These are phyloP conservation scores for Daldinia vernicosa DNA, from an alignment of 495 filamentous ascomycete genomes.

Conservation along the genomic window DNA sequence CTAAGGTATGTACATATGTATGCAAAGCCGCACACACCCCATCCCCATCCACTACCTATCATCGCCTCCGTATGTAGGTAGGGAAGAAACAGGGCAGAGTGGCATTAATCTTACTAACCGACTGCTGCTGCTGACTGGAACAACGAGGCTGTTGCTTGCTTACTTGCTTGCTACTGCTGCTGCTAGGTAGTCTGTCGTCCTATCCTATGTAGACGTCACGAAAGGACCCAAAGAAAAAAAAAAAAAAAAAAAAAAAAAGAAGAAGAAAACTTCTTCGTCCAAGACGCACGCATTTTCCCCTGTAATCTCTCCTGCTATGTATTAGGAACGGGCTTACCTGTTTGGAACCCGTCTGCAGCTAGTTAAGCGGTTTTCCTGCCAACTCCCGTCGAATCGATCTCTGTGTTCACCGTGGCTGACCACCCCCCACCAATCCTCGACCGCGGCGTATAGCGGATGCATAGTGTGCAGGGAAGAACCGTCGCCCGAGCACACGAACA, in stretches of 20 bases:
- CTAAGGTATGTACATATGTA: background rate
- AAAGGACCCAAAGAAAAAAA: background rate
- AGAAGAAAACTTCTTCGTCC: constrained; percentile 19
- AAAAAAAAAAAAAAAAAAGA: constrained; percentile 1
- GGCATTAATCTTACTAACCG: constrained; percentile 7
- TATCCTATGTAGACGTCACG: constrained; percentile 5
- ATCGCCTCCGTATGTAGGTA: constrained; percentile 6
- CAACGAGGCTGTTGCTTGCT: constrained; percentile 31
- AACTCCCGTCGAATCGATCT: constrained; percentile 40
- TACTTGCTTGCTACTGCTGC: too few relatives aligned
- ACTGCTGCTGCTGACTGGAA: constrained; percentile 31
- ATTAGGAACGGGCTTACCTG: constrained; percentile 25
- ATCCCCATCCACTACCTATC: constrained; percentile 5
- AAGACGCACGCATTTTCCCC: constrained; percentile 21
- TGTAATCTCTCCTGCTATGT: background rate
- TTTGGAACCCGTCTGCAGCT: constrained; percentile 34
- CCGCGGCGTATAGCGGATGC: constrained; percentile 32
- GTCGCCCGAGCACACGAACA: constrained; percentile 38
- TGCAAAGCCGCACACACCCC: background rate
- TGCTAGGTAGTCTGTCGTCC: background rate
- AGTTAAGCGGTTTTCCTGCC: constrained; percentile 19
- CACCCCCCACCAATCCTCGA: constrained; percentile 38
- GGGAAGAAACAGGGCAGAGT: constrained; percentile 38
- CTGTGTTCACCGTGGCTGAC: constrained; percentile 40
- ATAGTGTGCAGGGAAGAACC: constrained; percentile 38